These are phyloP conservation scores for Cladorrhinum sp. DNA, from an alignment of 2,329 filamentous ascomycete species.

Conservation along the genomic window DNA sequence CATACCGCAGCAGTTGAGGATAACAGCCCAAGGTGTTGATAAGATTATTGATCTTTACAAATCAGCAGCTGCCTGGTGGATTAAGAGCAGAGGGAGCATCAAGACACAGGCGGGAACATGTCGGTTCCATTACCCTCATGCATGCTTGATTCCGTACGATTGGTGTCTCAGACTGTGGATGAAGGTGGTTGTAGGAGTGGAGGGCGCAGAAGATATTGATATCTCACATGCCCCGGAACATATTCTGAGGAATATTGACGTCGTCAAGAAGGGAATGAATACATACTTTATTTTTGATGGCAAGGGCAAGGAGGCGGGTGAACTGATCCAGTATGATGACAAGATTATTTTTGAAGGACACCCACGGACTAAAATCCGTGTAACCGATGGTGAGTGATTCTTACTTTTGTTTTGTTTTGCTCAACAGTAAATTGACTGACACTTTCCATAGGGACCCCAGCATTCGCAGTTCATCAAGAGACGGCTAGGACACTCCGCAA, in stretches of 20 bases:
- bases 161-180: constrained; percentile 15
- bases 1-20: constrained; percentile 11
- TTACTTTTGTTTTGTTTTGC: too few species aligned
- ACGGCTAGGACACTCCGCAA: background rate
- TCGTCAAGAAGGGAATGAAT: constrained; percentile 6
- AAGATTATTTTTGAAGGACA: background rate
- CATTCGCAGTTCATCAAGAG: background rate
- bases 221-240: background rate
- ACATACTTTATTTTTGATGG: background rate
- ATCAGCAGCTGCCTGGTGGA: background rate
- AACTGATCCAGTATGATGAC: background rate
- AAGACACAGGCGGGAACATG: background rate
- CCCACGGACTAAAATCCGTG: background rate
- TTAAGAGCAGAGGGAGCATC: background rate
- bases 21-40: background rate
- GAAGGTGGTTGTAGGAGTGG: background rate
- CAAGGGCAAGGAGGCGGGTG: background rate
- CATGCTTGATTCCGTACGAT: constrained; percentile 14
- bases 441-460: background rate
- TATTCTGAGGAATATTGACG: background rate
- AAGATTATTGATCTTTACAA: constrained; percentile 4
- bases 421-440: too few species aligned
- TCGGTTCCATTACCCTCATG: constrained; percentile 12
- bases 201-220: too few species aligned
- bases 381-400: too few species aligned